Base-by-base conservation (phyloP, 106 monocot species). In the Dioscorea dumetorum region DNA sequence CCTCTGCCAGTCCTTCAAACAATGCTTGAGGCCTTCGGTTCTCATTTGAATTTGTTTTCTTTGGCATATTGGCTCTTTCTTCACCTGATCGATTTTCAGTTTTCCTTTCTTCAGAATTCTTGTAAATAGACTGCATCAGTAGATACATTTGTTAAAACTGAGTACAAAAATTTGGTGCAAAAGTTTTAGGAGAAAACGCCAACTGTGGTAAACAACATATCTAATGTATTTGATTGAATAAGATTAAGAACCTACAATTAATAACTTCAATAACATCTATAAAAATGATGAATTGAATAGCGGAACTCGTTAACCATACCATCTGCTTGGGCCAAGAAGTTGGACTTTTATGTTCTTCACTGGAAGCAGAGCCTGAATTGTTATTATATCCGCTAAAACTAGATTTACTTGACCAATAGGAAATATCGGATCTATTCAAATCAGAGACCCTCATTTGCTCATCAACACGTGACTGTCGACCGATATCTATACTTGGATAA, bases 271-370 rank as follows among this genome's bases (percentile, higher is more conserved):
- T 56, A 56, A 56, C 13, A 9, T 56, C 4, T 56, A 56, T 1
- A 14, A 56, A 56, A 56, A 56, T 13, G 19, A 0, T 18, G 0
- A 16, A 56, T 19, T 18, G 54, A 56, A 16, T 11, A 56, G 1
- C 54, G 13, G 15, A 56, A 56, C 54, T 5, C 16, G 18, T 56
- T 14, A 18, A 54, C 22, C 81, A 60, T 81, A 81, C 77, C 52
- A 52, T 24, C 35, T 69, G 22, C 15, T 48, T 22, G 1, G 56
- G 65, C 68, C 48, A 63, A 57, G 72, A 67, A 48, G 21, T 14
- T 57, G 28, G 60, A 51, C 41, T 41, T 41, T 41, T 41, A 22
- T 23, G 20, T 65, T 52, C 69, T 64, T 67, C 15, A 50, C 23
- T 33, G 50, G n/a, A 4, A 60, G 41, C 21, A 49, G 59, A 50